Conservation (phyloP, 495 filamentous ascomycete genomes). For the Annulohypoxylon maeteangense region DNA sequence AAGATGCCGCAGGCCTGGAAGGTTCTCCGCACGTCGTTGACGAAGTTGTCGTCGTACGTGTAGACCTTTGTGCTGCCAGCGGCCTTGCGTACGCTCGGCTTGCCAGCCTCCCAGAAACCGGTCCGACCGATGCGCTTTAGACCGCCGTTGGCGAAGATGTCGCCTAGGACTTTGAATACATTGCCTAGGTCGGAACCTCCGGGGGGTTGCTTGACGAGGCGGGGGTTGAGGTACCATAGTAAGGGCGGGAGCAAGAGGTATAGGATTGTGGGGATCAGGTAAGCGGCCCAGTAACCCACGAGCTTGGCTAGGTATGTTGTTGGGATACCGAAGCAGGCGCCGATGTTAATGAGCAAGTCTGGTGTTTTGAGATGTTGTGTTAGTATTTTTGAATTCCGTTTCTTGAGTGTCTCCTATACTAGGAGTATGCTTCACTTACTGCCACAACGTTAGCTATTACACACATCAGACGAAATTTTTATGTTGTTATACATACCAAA, state of each 20-base stretch:
- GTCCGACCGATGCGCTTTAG: constrained; percentile 61
- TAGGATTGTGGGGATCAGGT: constrained; percentile 71
- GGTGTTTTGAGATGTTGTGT: neutral
- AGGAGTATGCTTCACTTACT: neutral
- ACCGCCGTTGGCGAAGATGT: constrained; percentile 63
- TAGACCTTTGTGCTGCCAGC: constrained; percentile 57
- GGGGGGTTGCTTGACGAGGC: constrained; percentile 60
- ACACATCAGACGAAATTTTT: neutral
- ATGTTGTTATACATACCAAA: constrained; percentile 51
- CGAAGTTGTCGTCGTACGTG: constrained; percentile 60
- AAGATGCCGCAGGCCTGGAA: constrained; percentile 64
- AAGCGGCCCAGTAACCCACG: constrained; percentile 77
- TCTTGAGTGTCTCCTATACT: neutral
- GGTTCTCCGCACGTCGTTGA: constrained; percentile 62
- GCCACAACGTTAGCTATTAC: neutral
- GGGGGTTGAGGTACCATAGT: constrained; percentile 60
- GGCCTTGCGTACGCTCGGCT: constrained; percentile 63
- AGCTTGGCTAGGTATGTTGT: constrained; percentile 57
- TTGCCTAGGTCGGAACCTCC: constrained; percentile 64
- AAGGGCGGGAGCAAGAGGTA: constrained; percentile 66
- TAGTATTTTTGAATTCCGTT: neutral
- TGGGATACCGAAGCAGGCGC: constrained; percentile 67
- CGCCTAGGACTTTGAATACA: constrained; percentile 62
- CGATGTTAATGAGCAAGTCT: constrained; percentile 78
- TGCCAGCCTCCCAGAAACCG: constrained; percentile 68